These are phyloP conservation scores for Byssoonygena ceratinophila DNA, from an alignment of 2,329 filamentous ascomycete species.

Conservation along the genomic window DNA sequence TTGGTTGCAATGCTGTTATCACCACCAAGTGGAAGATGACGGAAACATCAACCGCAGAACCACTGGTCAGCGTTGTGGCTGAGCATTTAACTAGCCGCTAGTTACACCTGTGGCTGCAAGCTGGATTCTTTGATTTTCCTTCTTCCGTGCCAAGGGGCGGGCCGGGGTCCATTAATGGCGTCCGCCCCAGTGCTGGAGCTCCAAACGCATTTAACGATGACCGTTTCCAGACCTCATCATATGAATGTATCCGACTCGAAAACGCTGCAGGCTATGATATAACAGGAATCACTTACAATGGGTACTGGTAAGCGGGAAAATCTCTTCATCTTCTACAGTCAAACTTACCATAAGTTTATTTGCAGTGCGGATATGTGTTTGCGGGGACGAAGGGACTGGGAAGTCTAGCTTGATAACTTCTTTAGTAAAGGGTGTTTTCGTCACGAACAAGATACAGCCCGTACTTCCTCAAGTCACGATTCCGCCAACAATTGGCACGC, in stretches of 20 bases:
- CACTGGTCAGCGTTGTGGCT: background rate
- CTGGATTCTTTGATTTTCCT: constrained; percentile 1
- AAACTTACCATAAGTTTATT: background rate
- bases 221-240: too few relatives aligned
- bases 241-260: too few relatives aligned
- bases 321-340: background rate
- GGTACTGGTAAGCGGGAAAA: constrained; percentile 12
- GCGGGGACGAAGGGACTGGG: constrained; percentile 90
- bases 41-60: background rate
- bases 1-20: background rate
- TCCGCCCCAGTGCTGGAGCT: background rate
- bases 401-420: constrained; percentile 91
- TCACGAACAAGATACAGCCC: constrained; percentile 87
- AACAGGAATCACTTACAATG: background rate
- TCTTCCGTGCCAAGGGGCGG: too few relatives aligned
- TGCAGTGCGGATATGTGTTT: constrained; percentile 82
- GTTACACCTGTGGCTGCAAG: background rate
- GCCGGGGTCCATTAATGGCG: too few relatives aligned
- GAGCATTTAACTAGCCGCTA: background rate
- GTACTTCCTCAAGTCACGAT: constrained; percentile 93
- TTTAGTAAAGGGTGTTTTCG: constrained; percentile 93
- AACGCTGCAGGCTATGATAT: background rate
- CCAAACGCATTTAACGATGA: background rate
- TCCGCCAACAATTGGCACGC: constrained; percentile 81
- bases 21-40: background rate